Base-by-base conservation (phyloP, 495 filamentous ascomycete species). In the Podospora conica region DNA sequence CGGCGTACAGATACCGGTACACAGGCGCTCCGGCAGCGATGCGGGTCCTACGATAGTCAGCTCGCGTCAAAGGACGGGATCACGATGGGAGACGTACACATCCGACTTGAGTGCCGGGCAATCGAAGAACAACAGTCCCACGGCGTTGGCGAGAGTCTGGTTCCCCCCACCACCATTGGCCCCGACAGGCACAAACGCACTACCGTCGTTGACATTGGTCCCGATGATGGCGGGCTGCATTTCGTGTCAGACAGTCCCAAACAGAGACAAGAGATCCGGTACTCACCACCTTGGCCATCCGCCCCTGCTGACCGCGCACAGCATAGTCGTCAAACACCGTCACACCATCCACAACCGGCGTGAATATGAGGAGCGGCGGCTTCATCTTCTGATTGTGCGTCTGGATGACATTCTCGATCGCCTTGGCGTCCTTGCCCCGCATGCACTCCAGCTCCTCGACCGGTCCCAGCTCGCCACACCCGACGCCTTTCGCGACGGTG, bases 301-400 rank as follows among this genome's bases (percentile, higher is more conserved):
- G 11, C 20, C 66, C 64, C 7, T 48, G 28, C 28, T 54, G 15
- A 3, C 63, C 64, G 15, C n/a, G 55, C 4, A 29, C 66, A 2
- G 27, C 29, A 31, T 85, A 84, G 63, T 85, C 71, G 12, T 64
- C 66, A 67, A 86, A 86, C 3, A 85, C 81, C 6, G 69, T 73
- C 10, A 4, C 9, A 23, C 64, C 60, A 28, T 73, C 67, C 3
- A 73, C 59, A 25, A 64, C 56, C 9, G 71, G 65, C 4, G 58
- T 57, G 22, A 75, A 76, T 9, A 76, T 79, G 23, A 71, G 53
- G 25, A 73, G 70, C 40, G 74, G 74, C 22, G n/a, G 18, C 11
- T 53, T 40, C 15, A 24, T 15, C 21, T 72, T 75, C 25, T 81
- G 77, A 20, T 79, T 77, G 10, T 76, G 75, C 21, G 70, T 66